Conservation (phyloP, 78 protist species). For the Protostelium mycophagum region DNA sequence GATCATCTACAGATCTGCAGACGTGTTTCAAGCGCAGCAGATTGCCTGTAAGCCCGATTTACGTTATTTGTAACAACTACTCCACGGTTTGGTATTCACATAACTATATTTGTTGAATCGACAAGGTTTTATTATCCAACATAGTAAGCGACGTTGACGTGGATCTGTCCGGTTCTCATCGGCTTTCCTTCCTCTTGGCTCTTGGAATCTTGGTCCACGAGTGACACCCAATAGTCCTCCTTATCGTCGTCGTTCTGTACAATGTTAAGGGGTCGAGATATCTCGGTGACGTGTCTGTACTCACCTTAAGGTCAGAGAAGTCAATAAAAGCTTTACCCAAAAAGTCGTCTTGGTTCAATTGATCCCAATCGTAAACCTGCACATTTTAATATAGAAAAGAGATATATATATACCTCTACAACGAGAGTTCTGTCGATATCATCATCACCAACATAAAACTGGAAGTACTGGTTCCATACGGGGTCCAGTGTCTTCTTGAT, state of each 20-base stretch:
- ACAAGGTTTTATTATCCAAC: no score
- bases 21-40: no score
- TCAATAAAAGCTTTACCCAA: not conserved
- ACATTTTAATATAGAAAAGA: not conserved
- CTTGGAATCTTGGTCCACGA: no score
- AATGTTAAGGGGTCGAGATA: not conserved
- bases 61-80: no score
- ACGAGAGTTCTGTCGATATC: not conserved
- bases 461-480: not conserved
- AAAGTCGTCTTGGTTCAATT: not conserved
- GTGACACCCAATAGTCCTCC: not conserved
- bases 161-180: not conserved
- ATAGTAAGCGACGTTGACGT: not conserved
- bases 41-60: no score
- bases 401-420: not conserved
- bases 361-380: not conserved
- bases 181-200: not conserved
- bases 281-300: no score
- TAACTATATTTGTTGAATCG: no score
- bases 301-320: not conserved
- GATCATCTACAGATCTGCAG: no score
- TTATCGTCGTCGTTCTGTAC: not conserved
- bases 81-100: no score
- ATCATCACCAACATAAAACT: not conserved
- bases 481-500: not conserved